A percentile compares a stretch with the other conserved stretches of the same genome.
Conservation (phyloP, 352 stramenopile genomes). For the Poterioochromonas sp. region DNA sequence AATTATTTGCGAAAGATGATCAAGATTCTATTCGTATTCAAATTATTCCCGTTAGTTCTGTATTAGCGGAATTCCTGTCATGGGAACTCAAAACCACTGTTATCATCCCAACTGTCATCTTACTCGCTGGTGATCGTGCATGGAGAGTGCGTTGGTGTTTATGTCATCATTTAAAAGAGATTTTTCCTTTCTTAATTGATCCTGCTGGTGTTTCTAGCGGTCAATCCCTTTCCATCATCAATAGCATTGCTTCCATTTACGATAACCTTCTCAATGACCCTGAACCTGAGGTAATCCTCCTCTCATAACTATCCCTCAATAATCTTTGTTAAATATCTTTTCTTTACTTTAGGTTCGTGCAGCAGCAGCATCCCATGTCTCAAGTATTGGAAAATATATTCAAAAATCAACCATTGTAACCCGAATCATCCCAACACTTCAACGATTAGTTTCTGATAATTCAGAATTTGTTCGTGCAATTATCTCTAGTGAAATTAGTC, state of each 20-base stretch:
- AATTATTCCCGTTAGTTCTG: slow-evolving; percentile 89
- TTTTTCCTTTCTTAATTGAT: neutral
- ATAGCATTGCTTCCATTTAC: neutral
- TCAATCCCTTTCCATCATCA: neutral
- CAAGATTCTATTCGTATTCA: slow-evolving; percentile 92
- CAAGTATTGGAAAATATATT: neutral
- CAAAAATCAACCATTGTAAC: neutral
- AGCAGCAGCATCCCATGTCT: neutral
- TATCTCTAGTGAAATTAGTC: neutral
- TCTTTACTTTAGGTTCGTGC: neutral
- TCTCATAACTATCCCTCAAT: too few species aligned
- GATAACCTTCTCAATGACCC: slow-evolving; percentile 16
- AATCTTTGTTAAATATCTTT: neutral
- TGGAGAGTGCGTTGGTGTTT: slow-evolving; percentile 97
- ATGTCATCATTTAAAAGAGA: slow-evolving; percentile 83
- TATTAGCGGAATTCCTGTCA: slow-evolving; percentile 71
- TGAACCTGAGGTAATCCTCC: neutral
- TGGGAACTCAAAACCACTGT: slow-evolving; percentile 51
- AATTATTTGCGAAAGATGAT: slow-evolving; percentile 65
- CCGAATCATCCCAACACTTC: neutral
- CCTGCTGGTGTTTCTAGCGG: neutral
- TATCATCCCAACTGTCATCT: slow-evolving; percentile 76
- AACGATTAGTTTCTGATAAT: neutral
- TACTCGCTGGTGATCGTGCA: slow-evolving; percentile 83
- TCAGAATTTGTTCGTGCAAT: slow-evolving; percentile 12